Base-by-base conservation (phyloP, 148 eudicot species). In the Drosera capensis region DNA sequence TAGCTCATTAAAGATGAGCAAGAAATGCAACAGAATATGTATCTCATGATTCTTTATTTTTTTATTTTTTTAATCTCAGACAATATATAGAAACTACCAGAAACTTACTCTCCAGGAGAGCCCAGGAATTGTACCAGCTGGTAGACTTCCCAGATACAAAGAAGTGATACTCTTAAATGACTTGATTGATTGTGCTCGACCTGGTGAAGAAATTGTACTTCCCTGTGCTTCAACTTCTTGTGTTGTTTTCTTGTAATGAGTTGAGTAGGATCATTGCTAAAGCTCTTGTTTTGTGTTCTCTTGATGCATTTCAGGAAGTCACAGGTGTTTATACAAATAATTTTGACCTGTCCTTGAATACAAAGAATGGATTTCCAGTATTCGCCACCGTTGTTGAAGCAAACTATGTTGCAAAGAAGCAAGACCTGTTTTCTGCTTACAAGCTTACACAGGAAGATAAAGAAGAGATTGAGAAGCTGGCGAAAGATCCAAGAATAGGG, bases 381-480 rank as follows among this genome's bases (percentile, higher is more conserved):
- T 90, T 90, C 68, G 79, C 99, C 43, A 90, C 95, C 29, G 95
- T 90, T 36, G 75, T 90, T 60, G 99, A 90, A 71, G 99, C 95
- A 49, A 90, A 90, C 53, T 71, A 75, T 46, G 74, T 90, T 25
- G 77, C 99, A 9, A 90, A 90, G 67, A 90, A 84, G 66, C 99
- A 90, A 34, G 99, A 90, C 49, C 85, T 84, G 35, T 84, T 90
- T 64, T 90, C 95, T 39, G 84, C 93, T 35, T 84, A 80, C 63
- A 84, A 76, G 55, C 79, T 84, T 49, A 90, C 95, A 24, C 82
- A 90, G 66, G 93, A 90, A 67, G 95, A 90, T 76, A 80, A 75
- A 59, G 93, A 90, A 57, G 99, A 90, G 59, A 90, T 90, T 58
- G 93, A 78, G 51, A 78, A 70, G 64, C 56, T 90, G 70, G 64